Evolutionary conservation across 192 early-diverging fungal genomes (phyloP), one percentile per base, ranked within the genome.

Genomic region (Linnemannia exigua): DNA sequence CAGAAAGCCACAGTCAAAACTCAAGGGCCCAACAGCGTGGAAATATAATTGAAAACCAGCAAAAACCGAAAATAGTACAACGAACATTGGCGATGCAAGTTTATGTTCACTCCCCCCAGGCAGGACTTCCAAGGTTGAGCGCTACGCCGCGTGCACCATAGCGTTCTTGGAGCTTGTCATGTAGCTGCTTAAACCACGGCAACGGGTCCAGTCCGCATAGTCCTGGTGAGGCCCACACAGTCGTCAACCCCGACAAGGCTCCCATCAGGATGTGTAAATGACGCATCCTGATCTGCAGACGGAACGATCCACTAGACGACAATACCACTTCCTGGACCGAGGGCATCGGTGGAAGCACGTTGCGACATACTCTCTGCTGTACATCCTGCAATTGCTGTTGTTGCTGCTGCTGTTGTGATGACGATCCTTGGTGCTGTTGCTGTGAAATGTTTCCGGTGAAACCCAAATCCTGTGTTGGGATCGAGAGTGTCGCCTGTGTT

Each of bases 231-330:
- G 66, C 74, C 79, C 79, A 80, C 1, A 80, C 72, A 0, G n/a
- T 70, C 38, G 51, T 74, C 38, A 80, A 5, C 11, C 69, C 54
- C 37, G 79, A 72, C 22, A 80, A 15, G 0, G 72, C 71, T 7
- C 73, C 79, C 79, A 80, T 80, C 48, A 80, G 33, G n/a, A 80
- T 74, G 50, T 80, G 79, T 35, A 80, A 25, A 51, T 74, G 46
- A 8, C 79, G 35, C 79, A 80, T 80, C 50, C 74, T 28, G 47
- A 80, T 68, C 41, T 25, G 22, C 0, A 74, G 36, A 11, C 67
- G 72, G 2, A 52, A 35, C 1, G 25, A 37, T 3, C 63, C 48
- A 74, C 72, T 46, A 1, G 79, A 67, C 0, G 71, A 74, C 36
- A 80, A 31, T 12, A 19, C 28, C n/a, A 80, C 79, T 11, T 74